Conservation (phyloP, 768 basidiomycete genomes). For the Collybia sordida region DNA sequence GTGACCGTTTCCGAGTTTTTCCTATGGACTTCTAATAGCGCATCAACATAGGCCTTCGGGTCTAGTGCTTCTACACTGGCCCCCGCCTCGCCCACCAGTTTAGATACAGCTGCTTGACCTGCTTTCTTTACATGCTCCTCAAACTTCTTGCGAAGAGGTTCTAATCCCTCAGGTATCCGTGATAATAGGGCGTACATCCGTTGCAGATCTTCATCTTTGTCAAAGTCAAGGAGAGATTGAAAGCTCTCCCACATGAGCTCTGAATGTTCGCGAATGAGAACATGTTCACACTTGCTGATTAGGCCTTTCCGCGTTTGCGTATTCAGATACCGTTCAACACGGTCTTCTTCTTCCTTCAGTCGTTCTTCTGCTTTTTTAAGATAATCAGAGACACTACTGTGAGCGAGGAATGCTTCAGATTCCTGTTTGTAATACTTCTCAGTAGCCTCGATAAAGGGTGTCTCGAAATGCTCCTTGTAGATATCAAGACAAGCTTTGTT, state of each 20-base stretch:
- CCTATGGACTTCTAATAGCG: slow-evolving; percentile 84
- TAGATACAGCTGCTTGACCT: slow-evolving; percentile 79
- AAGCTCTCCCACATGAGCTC: slow-evolving; percentile 92
- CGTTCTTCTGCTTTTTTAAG: slow-evolving; percentile 93
- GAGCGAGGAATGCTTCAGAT: slow-evolving; percentile 85
- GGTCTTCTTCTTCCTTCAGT: slow-evolving; percentile 90
- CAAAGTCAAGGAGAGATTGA: slow-evolving; percentile 85
- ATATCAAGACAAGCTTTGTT: slow-evolving; percentile 93
- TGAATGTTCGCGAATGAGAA: slow-evolving; percentile 85
- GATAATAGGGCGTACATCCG: slow-evolving; percentile 93
- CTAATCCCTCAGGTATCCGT: slow-evolving; percentile 87
- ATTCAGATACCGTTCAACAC: slow-evolving; percentile 92
- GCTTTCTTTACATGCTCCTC: slow-evolving; percentile 95
- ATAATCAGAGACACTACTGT: slow-evolving; percentile 91
- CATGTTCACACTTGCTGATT: slow-evolving; percentile 84
- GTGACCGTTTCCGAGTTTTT: slow-evolving; percentile 90
- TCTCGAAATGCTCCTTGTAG: slow-evolving; percentile 89
- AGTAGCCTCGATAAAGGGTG: slow-evolving; percentile 85
- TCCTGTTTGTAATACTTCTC: slow-evolving; percentile 92
- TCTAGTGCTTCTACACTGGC: slow-evolving; percentile 64
- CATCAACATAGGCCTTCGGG: slow-evolving; percentile 93
- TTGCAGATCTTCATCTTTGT: slow-evolving; percentile 92
- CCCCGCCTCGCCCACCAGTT: slow-evolving; percentile 61
- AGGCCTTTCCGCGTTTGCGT: slow-evolving; percentile 82
- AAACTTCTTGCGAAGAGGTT: slow-evolving; percentile 88